Percentiles rank a stretch among this genome's conserved stretches.
phyloP scores from a whole-genome alignment of 78 protist species.

The Dictyostelium brefeldianum region DNA sequence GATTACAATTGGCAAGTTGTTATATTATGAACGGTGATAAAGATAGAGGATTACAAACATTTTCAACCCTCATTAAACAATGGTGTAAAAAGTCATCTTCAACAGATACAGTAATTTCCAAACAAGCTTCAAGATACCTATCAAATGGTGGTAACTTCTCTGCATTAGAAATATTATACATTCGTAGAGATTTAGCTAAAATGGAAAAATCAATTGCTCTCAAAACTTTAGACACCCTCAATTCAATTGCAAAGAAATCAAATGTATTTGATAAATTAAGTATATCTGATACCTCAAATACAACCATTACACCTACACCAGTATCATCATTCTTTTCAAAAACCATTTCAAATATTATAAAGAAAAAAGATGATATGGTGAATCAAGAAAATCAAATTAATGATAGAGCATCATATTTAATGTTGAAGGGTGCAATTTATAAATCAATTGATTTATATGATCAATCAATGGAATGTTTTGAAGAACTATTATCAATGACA shows the following conservation, averaged over 20 bases:
- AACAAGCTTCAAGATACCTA: constrained; percentile 39
- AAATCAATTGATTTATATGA: constrained; percentile 60
- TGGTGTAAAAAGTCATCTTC: constrained; percentile 32
- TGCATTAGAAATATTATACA: constrained; percentile 61
- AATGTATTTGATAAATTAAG: constrained; percentile 15
- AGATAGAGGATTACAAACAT: background rate
- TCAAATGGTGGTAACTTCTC: constrained; percentile 46
- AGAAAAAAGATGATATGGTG: background rate
- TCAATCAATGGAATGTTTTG: constrained; percentile 60
- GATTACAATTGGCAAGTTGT: constrained; percentile 66
- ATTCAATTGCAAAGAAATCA: background rate
- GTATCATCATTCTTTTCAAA: constrained; percentile 7
- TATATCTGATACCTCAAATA: too few species aligned
- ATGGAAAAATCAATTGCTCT: constrained; percentile 42
- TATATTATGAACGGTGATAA: constrained; percentile 18
- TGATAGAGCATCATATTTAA: constrained; percentile 59
- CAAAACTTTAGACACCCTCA: background rate
- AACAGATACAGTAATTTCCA: constrained; percentile 35
- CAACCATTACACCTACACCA: too few species aligned
- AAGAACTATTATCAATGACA: constrained; percentile 45
- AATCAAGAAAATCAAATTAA: background rate
- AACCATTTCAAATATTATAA: constrained; percentile 10
- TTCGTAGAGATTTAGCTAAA: constrained; percentile 76
- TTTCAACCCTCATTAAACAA: background rate
- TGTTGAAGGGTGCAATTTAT: constrained; percentile 58